A percentile compares a stretch with the other conserved stretches of the same genome.
Evolutionary conservation across 1,284 basidiomycete species (phyloP).

Genomic region (Veloboletus limbatus): DNA sequence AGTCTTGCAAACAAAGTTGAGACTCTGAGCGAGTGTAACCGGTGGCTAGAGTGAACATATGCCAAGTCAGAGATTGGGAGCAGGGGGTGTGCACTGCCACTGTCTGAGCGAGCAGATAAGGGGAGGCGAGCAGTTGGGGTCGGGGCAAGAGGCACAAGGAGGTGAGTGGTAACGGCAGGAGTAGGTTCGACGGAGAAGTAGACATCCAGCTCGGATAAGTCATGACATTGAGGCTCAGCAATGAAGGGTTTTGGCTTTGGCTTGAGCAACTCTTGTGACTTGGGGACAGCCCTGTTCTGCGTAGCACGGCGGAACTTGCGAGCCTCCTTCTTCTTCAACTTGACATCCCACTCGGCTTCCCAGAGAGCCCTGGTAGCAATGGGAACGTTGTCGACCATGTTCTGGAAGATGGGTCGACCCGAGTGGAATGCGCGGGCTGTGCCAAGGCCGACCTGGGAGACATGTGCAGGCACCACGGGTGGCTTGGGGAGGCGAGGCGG

Average conservation of each 20-base stretch:
- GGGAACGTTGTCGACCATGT: conserved; percentile 72
- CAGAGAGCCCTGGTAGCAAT: conserved; percentile 63
- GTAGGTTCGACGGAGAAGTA: conserved; percentile 51
- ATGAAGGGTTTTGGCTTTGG: conserved; percentile 29
- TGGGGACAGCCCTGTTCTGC: conserved; percentile 19
- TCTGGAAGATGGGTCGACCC: conserved; percentile 70
- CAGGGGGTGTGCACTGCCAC: conserved; percentile 37
- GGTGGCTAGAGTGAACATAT: conserved; percentile 49
- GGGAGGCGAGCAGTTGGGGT: conserved; percentile 64
- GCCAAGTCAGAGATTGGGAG: conserved; percentile 55
- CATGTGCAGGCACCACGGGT: conserved; percentile 46
- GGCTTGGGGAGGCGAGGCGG: conserved; percentile 54
- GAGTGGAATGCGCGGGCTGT: conserved; percentile 70
- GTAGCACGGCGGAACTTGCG: conserved; percentile 36
- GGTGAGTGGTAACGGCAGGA: conserved; percentile 55
- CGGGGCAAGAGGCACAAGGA: conserved; percentile 72
- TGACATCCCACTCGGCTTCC: conserved; percentile 66
- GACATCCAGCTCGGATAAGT: conserved; percentile 48
- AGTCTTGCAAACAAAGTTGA: conserved; percentile 64
- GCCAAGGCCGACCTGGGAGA: conserved; percentile 67
- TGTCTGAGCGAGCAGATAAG: conserved; percentile 38
- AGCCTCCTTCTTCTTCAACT: conserved; percentile 45
- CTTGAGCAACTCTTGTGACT: conserved; percentile 37
- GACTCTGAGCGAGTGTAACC: conserved; percentile 60
- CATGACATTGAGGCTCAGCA: conserved; percentile 9